Base-by-base conservation (phyloP, 2,329 filamentous ascomycete genomes). In the Sclerotinia minor region DNA sequence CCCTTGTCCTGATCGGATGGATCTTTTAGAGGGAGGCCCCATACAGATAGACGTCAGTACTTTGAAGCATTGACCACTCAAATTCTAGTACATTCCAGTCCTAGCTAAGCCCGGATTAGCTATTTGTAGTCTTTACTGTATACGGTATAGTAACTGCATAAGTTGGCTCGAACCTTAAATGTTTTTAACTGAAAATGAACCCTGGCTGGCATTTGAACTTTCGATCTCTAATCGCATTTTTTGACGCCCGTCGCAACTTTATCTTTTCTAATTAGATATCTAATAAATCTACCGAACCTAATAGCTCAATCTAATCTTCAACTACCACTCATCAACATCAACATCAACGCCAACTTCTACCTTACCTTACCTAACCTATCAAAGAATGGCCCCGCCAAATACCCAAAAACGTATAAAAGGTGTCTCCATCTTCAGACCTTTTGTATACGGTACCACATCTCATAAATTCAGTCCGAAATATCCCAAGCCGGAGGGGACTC, bases 401-500 rank as follows among this genome's bases (percentile, higher is more conserved):
- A 81, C 68, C 17, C 79, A 85, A 68, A 89, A 89, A 78, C 87
- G 87, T 76, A 84, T 87, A 73, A 89, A 90, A 76, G 84, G 87
- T 75, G 83, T 84, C 63, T 84, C 92, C 80, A 81, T 89, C 70
- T 84, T 81, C 72, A 84, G 87, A 17, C 87, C 87, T 41, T 89
- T 89, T 77, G 81, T 94, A 72, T 92, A 91, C 78, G 92, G 92
- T 77, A 92, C 88, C 70, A 92, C 95, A 70, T 92, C 94, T 26
- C 84, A 86, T 58, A 89, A 88, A 53, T 93, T 93, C 80, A 90
- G 92, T 78, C 90, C 92, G 64, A 84, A 86, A 71, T 87, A 89
- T 73, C 92, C 92, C 66, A 90, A 91, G 76, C 92, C 92, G 2
- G 82, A 88, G 29, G 85, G 88, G 76, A 87, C 92, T 5, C 92